Evolutionary conservation across 768 basidiomycete genomes (phyloP), one percentile per base, ranked within the genome.

Genomic region (Amanita pallidorosea): DNA sequence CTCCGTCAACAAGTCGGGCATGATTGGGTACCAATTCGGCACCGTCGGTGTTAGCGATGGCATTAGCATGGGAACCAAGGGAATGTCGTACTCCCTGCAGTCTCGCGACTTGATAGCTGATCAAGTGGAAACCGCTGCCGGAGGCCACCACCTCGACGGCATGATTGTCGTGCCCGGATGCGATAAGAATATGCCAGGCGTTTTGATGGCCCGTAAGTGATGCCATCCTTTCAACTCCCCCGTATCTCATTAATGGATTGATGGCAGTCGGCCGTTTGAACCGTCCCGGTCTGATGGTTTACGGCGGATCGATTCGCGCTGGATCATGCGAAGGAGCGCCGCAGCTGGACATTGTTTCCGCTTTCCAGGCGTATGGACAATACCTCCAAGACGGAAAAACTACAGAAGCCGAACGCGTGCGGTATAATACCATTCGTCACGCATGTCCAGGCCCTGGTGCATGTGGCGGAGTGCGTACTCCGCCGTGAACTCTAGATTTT

Each of bases 111-210:
- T 98, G 42, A 99, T 99, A 59, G 96, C 96, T 53, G 96, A 98
- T 68, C 83, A 86, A 62, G 94, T 99, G 18, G 96, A 98, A 70
- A 89, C 89, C 9, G 93, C 90, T 15, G 94, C 86, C 25, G 95
- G 88, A 12, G 96, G 95, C 5, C 96, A 99, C 64, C 96, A 94
- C 81, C 79, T 99, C 12, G 96, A 98, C 60, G 96, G 92, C 36
- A 89, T 96, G 87, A 91, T 97, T 35, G 92, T 91, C 53, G 75
- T 99, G 48, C 96, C 96, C 18, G 96, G 94, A 36, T 98, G 92
- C 63, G 95, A 99, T 73, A 99, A 99, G 72, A 99, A 99, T 70
- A 98, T 99, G 95, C 96, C 96, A n/a, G 96, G 96, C 54, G 94
- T 96, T 31, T 73, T 97, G 59, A 99, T 99, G 79, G 96, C 92